Conservation (phyloP, 23 red algal genomes). For the Gracilariopsis chorda region DNA sequence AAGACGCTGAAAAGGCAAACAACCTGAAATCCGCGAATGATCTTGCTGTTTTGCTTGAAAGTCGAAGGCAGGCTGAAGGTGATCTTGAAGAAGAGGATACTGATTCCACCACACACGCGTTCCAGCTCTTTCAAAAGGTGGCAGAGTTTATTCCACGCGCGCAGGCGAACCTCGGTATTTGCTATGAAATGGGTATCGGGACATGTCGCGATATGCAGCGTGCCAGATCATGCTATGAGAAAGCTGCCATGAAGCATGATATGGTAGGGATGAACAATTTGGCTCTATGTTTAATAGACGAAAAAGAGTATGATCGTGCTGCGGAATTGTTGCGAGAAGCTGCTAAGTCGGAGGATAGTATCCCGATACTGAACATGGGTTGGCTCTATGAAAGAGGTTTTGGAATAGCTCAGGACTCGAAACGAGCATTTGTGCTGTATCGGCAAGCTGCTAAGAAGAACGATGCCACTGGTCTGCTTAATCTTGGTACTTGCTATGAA, state of each 20-base stretch:
- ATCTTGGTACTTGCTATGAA: constrained; percentile 43
- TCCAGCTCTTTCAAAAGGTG: constrained; percentile 20
- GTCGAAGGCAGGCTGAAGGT: background rate
- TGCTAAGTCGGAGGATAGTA: background rate
- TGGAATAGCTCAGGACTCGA: background rate
- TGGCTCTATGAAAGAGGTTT: constrained; percentile 37
- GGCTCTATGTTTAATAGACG: constrained; percentile 35
- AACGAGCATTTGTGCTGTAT: constrained; percentile 31
- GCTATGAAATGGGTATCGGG: constrained; percentile 50
- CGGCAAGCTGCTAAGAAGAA: constrained; percentile 12
- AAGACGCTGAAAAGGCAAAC: constrained; percentile 12
- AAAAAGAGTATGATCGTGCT: constrained; percentile 26
- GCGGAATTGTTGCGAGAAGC: constrained; percentile 16
- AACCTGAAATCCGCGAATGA: constrained; percentile 22
- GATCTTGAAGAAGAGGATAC: background rate
- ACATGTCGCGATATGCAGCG: background rate
- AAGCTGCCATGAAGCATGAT: background rate
- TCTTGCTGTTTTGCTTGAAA: constrained; percentile 15
- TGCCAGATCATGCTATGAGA: constrained; percentile 41
- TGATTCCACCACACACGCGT: constrained; percentile 4
- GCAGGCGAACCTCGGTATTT: constrained; percentile 47
- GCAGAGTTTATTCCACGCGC: background rate
- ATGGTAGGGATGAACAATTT: constrained; percentile 46
- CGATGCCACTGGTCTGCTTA: constrained; percentile 15
- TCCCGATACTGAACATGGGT: constrained; percentile 33